phyloP scores from a whole-genome alignment of 495 filamentous ascomycete genomes.

The Platismatia glauca region DNA sequence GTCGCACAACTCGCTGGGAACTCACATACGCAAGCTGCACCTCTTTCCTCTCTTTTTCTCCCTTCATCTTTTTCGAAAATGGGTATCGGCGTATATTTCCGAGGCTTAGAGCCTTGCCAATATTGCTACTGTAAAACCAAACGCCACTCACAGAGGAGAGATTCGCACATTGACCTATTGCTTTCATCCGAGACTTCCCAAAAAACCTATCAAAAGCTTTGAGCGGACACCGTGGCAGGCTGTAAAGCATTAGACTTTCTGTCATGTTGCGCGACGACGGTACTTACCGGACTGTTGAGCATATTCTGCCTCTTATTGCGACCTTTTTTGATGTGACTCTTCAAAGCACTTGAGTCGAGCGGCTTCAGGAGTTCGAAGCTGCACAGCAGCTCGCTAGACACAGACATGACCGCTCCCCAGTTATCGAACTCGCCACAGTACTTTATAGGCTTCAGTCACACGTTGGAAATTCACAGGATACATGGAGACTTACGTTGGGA shows the following conservation, averaged over 20 bases:
- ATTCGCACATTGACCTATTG: background rate
- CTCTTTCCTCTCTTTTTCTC: background rate
- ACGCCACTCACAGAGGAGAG: slow-evolving; percentile 1
- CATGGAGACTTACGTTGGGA: slow-evolving; percentile 67
- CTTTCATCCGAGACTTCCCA: background rate
- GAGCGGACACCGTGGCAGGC: slow-evolving; percentile 41
- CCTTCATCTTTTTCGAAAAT: background rate
- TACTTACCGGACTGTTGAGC: slow-evolving; percentile 83
- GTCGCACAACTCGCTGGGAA: background rate
- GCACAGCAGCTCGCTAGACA: slow-evolving; percentile 85
- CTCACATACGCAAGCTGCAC: background rate
- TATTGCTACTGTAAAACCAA: background rate
- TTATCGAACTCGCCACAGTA: slow-evolving; percentile 99
- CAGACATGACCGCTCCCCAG: slow-evolving; percentile 98
- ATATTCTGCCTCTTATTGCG: slow-evolving; percentile 84
- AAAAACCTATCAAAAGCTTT: slow-evolving; percentile 32
- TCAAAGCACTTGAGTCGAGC: slow-evolving; percentile 89
- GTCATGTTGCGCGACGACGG: background rate
- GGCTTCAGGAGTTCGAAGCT: slow-evolving; percentile 97
- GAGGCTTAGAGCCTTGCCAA: slow-evolving; percentile 1
- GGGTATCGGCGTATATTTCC: slow-evolving; percentile 2
- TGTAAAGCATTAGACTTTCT: slow-evolving; percentile 16
- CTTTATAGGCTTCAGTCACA: slow-evolving; percentile 38
- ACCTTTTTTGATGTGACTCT: slow-evolving; percentile 98
- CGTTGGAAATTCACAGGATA: slow-evolving; percentile 3